phyloP scores from a whole-genome alignment of 1,284 basidiomycete genomes.

The Pseudozyma flocculosa region DNA sequence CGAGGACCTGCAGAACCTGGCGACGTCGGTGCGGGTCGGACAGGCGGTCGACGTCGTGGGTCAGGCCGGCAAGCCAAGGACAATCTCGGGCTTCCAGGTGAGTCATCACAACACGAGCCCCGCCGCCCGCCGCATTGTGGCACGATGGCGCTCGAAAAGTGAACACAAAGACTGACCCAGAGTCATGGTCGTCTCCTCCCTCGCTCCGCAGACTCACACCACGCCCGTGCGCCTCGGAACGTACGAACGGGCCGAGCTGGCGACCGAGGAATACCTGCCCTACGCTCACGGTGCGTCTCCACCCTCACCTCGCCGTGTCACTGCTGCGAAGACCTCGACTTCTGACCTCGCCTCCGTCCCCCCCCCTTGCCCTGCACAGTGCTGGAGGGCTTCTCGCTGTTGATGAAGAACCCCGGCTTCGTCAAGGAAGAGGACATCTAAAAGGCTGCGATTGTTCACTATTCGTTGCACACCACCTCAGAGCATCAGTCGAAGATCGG shows the following conservation, averaged over 20 bases:
- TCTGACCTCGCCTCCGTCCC: neutral
- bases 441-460: neutral
- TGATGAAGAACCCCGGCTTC: slow-evolving; percentile 60
- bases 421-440: slow-evolving; percentile 51
- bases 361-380: slow-evolving; percentile 7
- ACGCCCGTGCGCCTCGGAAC: slow-evolving; percentile 93
- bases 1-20: slow-evolving; percentile 69
- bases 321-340: neutral
- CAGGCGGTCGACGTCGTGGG: slow-evolving; percentile 64
- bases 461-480: too few relatives aligned
- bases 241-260: slow-evolving; percentile 89
- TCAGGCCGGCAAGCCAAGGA: slow-evolving; percentile 60
- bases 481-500: too few relatives aligned
- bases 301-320: neutral
- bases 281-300: slow-evolving; percentile 87
- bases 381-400: slow-evolving; percentile 52
- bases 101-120: too few relatives aligned
- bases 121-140: too few relatives aligned
- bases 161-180: too few relatives aligned
- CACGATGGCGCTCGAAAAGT: too few relatives aligned
- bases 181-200: too few relatives aligned
- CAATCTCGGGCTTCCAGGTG: slow-evolving; percentile 54
- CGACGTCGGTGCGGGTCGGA: slow-evolving; percentile 91
- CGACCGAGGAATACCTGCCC: slow-evolving; percentile 93
- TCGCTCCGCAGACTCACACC: slow-evolving; percentile 88